Percentiles rank a stretch among this genome's conserved stretches.
Conservation (phyloP, 2,329 filamentous ascomycete species). For the Magnaporthiopsis poae region DNA sequence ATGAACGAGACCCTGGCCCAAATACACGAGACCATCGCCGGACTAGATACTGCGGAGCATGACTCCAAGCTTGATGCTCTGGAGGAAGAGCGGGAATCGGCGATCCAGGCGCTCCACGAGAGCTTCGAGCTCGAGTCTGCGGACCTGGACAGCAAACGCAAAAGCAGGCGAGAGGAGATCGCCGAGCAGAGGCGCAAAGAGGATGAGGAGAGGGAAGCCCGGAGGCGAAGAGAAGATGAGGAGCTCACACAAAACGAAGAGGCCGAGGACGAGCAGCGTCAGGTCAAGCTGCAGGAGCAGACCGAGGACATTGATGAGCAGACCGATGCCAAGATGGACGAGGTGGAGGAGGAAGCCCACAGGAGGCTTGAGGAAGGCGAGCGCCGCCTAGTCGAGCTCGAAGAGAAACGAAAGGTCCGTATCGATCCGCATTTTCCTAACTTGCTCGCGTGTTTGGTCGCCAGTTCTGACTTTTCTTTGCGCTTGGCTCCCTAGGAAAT, state of each 20-base stretch:
- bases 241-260: conserved; percentile 19
- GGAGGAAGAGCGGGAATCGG: conserved; percentile 27
- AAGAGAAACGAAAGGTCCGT: conserved; percentile 24
- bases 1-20: conserved; percentile 32
- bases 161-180: conserved; percentile 23
- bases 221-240: conserved; percentile 27
- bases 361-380: conserved; percentile 22
- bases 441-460: too few relatives aligned
- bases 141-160: conserved; percentile 20
- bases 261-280: conserved; percentile 23
- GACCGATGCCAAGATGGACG: conserved; percentile 25
- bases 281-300: conserved; percentile 21
- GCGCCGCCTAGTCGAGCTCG: conserved; percentile 23
- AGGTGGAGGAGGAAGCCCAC: conserved; percentile 23
- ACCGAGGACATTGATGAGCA: conserved; percentile 25
- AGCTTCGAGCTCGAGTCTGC: conserved; percentile 24
- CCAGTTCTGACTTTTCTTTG: not conserved
- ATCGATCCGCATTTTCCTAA: not conserved
- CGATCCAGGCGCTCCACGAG: conserved; percentile 22
- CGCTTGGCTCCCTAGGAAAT: conserved; percentile 25
- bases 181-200: conserved; percentile 27
- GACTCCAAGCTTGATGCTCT: conserved; percentile 28
- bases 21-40: conserved; percentile 28
- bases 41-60: conserved; percentile 24
- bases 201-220: conserved; percentile 30